These are phyloP conservation scores for Mucor ambiguus DNA, from an alignment of 371 early-diverging fungal genomes.

Conservation along the genomic window DNA sequence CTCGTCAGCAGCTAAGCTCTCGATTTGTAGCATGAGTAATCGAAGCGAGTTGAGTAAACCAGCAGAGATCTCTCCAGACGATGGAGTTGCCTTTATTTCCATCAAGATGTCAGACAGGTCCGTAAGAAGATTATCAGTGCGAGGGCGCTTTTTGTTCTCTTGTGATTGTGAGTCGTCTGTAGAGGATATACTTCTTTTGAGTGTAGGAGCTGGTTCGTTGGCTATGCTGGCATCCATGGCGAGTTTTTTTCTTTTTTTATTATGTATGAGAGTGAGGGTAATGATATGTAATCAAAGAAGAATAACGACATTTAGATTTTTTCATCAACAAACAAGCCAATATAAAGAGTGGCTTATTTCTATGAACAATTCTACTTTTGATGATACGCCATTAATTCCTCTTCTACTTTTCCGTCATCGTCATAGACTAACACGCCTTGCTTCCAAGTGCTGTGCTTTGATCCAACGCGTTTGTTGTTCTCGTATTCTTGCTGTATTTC, in stretches of 20 bases:
- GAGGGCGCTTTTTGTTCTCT: constrained; percentile 14
- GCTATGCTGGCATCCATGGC: neutral
- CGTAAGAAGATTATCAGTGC: constrained; percentile 20
- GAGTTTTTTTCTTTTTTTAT: neutral
- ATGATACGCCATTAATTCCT: constrained; percentile 35
- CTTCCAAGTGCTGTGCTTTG: constrained; percentile 81
- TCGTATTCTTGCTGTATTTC: constrained; percentile 76
- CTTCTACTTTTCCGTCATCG: constrained; percentile 76
- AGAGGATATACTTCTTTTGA: constrained; percentile 19
- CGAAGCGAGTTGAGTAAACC: constrained; percentile 38
- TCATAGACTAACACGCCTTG: constrained; percentile 83
- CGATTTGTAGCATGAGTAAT: constrained; percentile 43
- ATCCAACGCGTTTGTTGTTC: constrained; percentile 79
- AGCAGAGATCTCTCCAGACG: constrained; percentile 46
- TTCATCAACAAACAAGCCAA: neutral
- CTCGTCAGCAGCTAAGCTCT: constrained; percentile 38
- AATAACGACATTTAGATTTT: neutral
- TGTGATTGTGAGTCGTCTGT: neutral
- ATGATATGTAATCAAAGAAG: neutral
- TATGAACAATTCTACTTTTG: neutral
- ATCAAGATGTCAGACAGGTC: constrained; percentile 37
- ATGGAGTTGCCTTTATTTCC: constrained; percentile 43
- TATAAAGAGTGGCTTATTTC: constrained; percentile 5
- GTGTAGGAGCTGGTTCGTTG: neutral
- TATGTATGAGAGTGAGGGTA: neutral